A percentile compares a stretch with the other conserved stretches of the same genome.
Evolutionary conservation across 23 red algal genomes (phyloP).

Genomic region (Gracilaria gracilis): DNA sequence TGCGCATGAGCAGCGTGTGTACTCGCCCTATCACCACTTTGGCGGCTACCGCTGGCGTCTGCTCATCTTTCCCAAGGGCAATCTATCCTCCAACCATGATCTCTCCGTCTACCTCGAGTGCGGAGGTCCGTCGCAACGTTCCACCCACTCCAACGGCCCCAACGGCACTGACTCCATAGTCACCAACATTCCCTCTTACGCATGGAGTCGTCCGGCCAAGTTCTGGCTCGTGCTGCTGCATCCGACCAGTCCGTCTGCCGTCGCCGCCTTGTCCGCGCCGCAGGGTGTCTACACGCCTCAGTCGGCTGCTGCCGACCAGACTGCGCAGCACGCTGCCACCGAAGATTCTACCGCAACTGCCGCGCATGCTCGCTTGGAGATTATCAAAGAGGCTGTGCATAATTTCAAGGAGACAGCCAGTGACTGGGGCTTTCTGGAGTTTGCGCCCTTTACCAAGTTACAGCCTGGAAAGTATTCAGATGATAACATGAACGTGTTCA

Average conservation of each 20-base stretch:
- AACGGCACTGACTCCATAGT: slow-evolving; percentile 30
- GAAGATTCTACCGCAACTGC: not conserved
- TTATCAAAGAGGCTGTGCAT: slow-evolving; percentile 81
- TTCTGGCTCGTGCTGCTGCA: slow-evolving; percentile 67
- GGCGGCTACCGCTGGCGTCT: slow-evolving; percentile 92
- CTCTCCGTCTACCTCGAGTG: slow-evolving; percentile 93
- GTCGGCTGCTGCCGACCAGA: not conserved
- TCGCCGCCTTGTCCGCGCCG: not conserved
- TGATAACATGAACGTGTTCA: slow-evolving; percentile 62
- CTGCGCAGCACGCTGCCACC: not conserved
- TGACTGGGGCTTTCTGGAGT: slow-evolving; percentile 99
- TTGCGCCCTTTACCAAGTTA: slow-evolving; percentile 67
- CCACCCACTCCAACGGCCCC: slow-evolving; percentile 35
- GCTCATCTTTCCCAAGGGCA: slow-evolving; percentile 95
- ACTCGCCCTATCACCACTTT: slow-evolving; percentile 83
- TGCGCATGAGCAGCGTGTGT: slow-evolving; percentile 54
- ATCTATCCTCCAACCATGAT: slow-evolving; percentile 62
- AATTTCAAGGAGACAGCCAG: slow-evolving; percentile 81
- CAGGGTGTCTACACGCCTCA: not conserved
- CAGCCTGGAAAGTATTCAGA: slow-evolving; percentile 52
- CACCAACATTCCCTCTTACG: not conserved
- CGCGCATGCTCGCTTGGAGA: slow-evolving; percentile 13
- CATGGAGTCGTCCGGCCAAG: slow-evolving; percentile 63
- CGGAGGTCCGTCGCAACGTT: slow-evolving; percentile 72
- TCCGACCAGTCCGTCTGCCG: slow-evolving; percentile 13